These are phyloP conservation scores for Coleophoma eucalyptorum DNA, from an alignment of 2,329 filamentous ascomycete genomes.

Conservation along the genomic window DNA sequence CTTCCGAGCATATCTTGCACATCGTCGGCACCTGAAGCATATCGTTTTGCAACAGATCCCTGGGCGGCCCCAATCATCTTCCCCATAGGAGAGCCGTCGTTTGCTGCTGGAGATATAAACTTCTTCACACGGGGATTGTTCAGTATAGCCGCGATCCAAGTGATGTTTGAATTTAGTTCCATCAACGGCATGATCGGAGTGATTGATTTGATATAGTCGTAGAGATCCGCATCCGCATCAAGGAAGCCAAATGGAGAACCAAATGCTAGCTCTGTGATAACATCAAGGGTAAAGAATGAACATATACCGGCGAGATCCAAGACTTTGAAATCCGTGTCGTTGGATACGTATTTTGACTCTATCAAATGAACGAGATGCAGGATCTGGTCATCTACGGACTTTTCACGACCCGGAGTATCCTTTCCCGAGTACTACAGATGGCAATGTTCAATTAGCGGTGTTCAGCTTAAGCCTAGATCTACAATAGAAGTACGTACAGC, in stretches of 20 bases:
- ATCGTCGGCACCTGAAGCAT: not conserved
- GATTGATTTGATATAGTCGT: not conserved
- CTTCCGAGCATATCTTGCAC: constrained; percentile 46
- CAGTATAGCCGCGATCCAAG: not conserved
- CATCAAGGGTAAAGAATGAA: not conserved
- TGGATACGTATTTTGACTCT: not conserved
- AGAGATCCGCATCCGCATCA: not conserved
- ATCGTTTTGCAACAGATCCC: not conserved
- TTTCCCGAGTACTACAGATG: constrained; percentile 30
- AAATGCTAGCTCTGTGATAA: not conserved
- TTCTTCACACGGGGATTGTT: not conserved
- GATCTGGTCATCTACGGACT: constrained; percentile 35
- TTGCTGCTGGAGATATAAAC: not conserved
- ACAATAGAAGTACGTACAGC: constrained; percentile 35
- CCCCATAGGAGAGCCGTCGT: not conserved
- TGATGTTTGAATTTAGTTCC: not conserved
- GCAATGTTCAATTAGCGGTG: constrained; percentile 20
- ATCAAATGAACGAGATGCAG: not conserved
- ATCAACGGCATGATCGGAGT: not conserved
- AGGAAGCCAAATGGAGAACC: not conserved
- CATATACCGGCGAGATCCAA: not conserved
- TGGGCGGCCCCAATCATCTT: not conserved
- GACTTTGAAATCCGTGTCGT: not conserved
- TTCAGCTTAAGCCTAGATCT: not conserved
- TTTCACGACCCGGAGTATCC: constrained; percentile 44